phyloP scores from a whole-genome alignment of 73 alveolate genomes.

The Uronychia binucleata region DNA sequence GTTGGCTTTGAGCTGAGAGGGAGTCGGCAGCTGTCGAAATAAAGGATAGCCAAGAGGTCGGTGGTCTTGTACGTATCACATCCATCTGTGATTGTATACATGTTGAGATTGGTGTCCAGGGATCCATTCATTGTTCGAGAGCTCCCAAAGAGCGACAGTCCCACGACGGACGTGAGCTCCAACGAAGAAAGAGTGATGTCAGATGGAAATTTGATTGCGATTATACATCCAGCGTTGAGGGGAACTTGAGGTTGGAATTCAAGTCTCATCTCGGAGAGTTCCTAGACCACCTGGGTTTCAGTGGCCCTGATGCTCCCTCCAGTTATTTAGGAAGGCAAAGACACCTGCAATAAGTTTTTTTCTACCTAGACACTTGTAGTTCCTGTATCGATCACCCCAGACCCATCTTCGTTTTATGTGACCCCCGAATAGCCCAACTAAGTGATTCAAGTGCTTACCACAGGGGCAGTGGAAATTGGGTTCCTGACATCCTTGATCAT shows the following conservation, averaged over 20 bases:
- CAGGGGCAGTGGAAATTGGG: constrained; percentile 31
- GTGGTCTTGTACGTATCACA: constrained; percentile 12
- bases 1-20: constrained; percentile 29
- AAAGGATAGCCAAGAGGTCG: background rate
- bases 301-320: background rate
- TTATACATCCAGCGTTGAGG: background rate
- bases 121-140: constrained; percentile 5
- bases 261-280: background rate
- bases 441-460: too few species aligned
- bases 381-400: constrained; percentile 5
- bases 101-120: background rate
- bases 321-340: constrained; percentile 2
- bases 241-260: background rate
- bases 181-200: background rate
- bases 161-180: background rate
- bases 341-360: background rate
- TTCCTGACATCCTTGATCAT: background rate
- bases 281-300: background rate
- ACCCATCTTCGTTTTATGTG: background rate
- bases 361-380: background rate
- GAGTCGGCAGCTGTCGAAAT: background rate
- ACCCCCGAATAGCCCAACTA: background rate
- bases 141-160: constrained; percentile 23
- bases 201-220: background rate
- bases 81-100: constrained; percentile 20